These are phyloP conservation scores for Exserohilum rostratum DNA, from an alignment of 2,329 filamentous ascomycete species.

Conservation along the genomic window DNA sequence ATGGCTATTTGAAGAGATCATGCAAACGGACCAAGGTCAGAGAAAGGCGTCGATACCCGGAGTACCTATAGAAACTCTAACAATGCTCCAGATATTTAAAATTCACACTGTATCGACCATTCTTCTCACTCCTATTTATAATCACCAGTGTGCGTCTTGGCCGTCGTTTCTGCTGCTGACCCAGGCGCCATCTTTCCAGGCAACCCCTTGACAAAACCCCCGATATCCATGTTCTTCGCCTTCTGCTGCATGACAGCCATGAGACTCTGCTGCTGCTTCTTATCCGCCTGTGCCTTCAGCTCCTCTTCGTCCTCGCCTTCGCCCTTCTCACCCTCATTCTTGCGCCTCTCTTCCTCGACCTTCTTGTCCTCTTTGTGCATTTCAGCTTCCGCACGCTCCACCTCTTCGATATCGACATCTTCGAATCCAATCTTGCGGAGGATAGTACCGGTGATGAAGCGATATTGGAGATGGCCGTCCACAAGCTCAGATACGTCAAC, in stretches of 20 bases:
- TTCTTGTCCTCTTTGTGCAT: conserved; percentile 50
- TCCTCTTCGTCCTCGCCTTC: conserved; percentile 40
- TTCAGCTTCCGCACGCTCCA: conserved; percentile 55
- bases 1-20: too few species aligned
- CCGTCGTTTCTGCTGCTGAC: neutral
- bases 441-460: conserved; percentile 59
- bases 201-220: conserved; percentile 9
- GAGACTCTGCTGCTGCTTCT: conserved; percentile 53
- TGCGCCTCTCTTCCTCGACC: conserved; percentile 8
- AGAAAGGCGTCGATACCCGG: too few species aligned
- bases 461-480: conserved; percentile 58
- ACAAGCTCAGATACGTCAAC: conserved; percentile 60
- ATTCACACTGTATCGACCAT: too few species aligned
- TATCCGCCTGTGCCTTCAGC: conserved; percentile 51
- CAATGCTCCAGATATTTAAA: too few species aligned
- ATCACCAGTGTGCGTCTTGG: neutral
- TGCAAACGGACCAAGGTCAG: too few species aligned
- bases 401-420: conserved; percentile 55
- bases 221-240: conserved; percentile 39
- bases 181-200: conserved; percentile 2
- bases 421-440: conserved; percentile 60
- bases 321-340: conserved; percentile 29
- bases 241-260: conserved; percentile 52
- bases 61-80: too few species aligned
- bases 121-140: neutral